Evolutionary conservation across 768 basidiomycete species (phyloP), one percentile per base, ranked within the genome.

Genomic region (Amanita polypyramis): DNA sequence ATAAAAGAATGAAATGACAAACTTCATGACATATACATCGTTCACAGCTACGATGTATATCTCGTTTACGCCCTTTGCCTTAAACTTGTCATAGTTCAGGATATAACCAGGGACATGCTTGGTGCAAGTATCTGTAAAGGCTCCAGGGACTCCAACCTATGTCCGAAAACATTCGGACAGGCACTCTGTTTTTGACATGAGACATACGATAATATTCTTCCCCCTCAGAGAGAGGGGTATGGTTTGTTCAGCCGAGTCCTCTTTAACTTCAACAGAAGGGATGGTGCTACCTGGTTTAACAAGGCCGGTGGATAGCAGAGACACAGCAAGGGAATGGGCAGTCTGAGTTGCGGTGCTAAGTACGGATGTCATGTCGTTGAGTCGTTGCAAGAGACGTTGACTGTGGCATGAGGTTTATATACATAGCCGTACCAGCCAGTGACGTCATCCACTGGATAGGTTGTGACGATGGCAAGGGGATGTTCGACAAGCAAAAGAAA

Each of bases 11-110:
- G 25, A 20, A 20, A 36, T n/a, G 9, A 56, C 69, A 47, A 47
- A 75, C 72, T 80, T 75, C 50, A 72, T 77, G 38, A 86, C 83
- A 56, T 85, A 92, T 5, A 74, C 72, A 59, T 94, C 90, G 61
- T 93, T 93, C 49, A 87, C 81, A 20, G 79, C 68, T 47, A 93
- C 65, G 47, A 92, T 74, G 52, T 79, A 83, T 51, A 89, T 75
- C 44, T 76, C 70, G 51, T 77, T 73, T 57, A 90, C 66, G 9
- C 86, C 90, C 63, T 88, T 91, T 2, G 69, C 75, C 65, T 80
- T 80, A 76, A 86, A 86, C 58, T 80, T 68, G 11, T 80, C 73
- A 62, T 76, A 83, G 45, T 72, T 70, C 47, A 73, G 60, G 53
- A 91, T 74, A 67, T 83, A 92, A 8, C 71, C 66, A 0, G 76